A percentile compares a stretch with the other conserved stretches of the same genome.
These are phyloP conservation scores for Hypomyces rosellus DNA, from an alignment of 2,329 filamentous ascomycete genomes.

Conservation along the genomic window DNA sequence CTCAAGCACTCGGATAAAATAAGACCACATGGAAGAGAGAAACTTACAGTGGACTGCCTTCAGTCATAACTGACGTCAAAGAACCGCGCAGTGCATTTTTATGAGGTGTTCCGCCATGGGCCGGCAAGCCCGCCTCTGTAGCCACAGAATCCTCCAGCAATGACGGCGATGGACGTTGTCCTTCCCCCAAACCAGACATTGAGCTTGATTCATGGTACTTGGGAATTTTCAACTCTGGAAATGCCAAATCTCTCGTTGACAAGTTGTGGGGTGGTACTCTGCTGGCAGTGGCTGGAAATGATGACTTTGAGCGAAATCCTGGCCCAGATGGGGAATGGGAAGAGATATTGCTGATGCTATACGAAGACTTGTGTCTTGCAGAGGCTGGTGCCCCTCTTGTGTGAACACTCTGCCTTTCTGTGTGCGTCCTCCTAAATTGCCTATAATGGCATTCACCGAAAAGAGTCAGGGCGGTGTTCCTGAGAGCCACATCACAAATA, in stretches of 20 bases:
- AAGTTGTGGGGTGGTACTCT: slow-evolving; percentile 31
- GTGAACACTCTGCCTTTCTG: neutral
- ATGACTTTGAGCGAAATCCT: slow-evolving; percentile 45
- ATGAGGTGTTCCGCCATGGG: slow-evolving; percentile 13
- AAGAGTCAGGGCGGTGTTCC: neutral
- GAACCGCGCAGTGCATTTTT: slow-evolving; percentile 2
- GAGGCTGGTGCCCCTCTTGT: neutral
- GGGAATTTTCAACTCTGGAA: slow-evolving; percentile 31
- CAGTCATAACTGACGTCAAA: neutral
- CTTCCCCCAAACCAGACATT: slow-evolving; percentile 5
- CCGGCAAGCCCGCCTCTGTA: neutral
- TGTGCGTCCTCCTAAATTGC: neutral
- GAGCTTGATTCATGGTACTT: slow-evolving; percentile 18
- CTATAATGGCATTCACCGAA: neutral
- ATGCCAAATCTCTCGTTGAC: slow-evolving; percentile 31
- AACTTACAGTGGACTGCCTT: neutral
- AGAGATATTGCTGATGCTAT: slow-evolving; percentile 47
- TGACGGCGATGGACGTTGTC: neutral
- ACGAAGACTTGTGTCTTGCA: slow-evolving; percentile 31
- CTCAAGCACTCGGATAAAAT: neutral
- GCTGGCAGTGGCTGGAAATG: slow-evolving; percentile 47
- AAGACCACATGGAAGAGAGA: neutral
- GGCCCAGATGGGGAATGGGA: slow-evolving; percentile 44
- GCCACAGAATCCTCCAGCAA: neutral
- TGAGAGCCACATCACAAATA: too few relatives aligned